Evolutionary conservation across 78 protist genomes (phyloP), one percentile per base, ranked within the genome.

Genomic region (Goniomonas avonlea): DNA sequence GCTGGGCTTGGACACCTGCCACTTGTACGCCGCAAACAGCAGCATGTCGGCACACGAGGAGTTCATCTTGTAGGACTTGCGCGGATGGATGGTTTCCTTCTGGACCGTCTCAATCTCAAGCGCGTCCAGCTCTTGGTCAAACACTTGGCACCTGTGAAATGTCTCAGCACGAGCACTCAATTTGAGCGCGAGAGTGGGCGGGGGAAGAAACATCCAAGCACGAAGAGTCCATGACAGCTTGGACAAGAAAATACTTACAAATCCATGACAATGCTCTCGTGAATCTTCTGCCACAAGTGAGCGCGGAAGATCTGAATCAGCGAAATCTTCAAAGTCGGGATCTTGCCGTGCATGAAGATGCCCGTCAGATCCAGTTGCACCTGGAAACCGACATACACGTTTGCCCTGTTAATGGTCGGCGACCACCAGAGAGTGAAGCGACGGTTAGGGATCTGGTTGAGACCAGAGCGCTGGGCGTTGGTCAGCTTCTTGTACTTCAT

Each of bases 351-450:
- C 99, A 98, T 96, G 88, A 96, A 94, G 73, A 98, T 97, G 81
- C 99, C 99, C 1, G 99, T 98, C 40, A 98, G 80, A 45, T 98
- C 99, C 29, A 98, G 89, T 86, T 98, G 99, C 73, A 97, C 99
- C 77, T 94, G 94, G 93, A 92, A 96, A 41, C 98, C 99, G 31
- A 96, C 96, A 88, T 97, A 97, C 8, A 97, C 99, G 82, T 96
- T 96, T 74, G 98, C 96, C 37, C 99, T 85, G 79, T 98, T 98
- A 94, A 98, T 97, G n/a, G 99, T 98, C 47, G 99, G 99, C 45
- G 99, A 95, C 99, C 99, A 98, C 99, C 99, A 98, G 40, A 98
- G 92, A 37, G 99, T 96, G 86, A 98, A 98, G 41, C 99, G 92
- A 7, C 99, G 90, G 90, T 98, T 98, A 50, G 99, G 99, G 73